phyloP scores from a whole-genome alignment of 2,329 filamentous ascomycete species.

The Aspergillus luchuensis region DNA sequence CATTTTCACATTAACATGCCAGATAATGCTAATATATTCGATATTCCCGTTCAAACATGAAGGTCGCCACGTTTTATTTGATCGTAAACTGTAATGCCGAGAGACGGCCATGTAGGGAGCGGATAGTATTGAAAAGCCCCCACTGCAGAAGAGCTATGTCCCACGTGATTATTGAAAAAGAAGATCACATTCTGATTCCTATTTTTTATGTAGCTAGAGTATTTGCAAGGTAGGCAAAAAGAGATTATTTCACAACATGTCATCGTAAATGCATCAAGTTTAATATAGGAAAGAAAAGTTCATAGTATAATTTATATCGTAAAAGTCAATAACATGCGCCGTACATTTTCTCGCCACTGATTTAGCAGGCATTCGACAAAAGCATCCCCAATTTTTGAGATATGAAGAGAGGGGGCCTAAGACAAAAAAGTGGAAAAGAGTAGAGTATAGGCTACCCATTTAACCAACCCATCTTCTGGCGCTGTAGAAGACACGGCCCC shows the following conservation, averaged over 20 bases:
- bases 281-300: neutral
- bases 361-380: neutral
- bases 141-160: neutral
- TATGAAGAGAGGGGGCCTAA: neutral
- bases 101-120: too few relatives aligned
- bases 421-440: neutral
- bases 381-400: neutral
- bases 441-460: neutral
- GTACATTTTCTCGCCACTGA: constrained; percentile 1
- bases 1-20: too few relatives aligned
- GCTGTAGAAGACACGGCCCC: constrained; percentile 83
- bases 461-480: constrained; percentile 83
- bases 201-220: neutral
- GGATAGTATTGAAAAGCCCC: too few relatives aligned
- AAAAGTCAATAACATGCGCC: neutral
- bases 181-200: constrained; percentile 5
- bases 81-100: too few relatives aligned
- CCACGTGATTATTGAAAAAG: neutral
- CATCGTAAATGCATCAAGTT: constrained; percentile 1
- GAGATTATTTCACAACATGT: constrained; percentile 2
- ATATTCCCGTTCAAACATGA: too few relatives aligned
- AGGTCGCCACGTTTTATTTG: too few relatives aligned
- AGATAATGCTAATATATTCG: too few relatives aligned
- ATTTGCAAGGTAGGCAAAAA: neutral
- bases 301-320: constrained; percentile 7